These are phyloP conservation scores for Melampsora americana DNA, from an alignment of 1,284 basidiomycete genomes.

Conservation along the genomic window DNA sequence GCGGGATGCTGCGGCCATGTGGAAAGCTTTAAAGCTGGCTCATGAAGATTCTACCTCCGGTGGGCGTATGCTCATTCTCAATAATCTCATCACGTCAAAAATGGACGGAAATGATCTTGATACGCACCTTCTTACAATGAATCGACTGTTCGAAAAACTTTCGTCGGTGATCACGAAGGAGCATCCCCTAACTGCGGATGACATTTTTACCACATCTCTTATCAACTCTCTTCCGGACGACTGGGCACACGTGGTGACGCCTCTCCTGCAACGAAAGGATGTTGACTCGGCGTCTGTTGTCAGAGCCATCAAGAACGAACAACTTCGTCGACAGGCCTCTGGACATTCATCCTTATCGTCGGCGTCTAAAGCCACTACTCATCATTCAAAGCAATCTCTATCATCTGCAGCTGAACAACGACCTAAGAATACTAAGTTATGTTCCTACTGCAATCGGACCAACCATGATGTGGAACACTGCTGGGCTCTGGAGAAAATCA, in stretches of 20 bases:
- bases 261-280: not conserved
- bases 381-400: no score
- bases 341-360: no score
- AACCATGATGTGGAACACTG: no score
- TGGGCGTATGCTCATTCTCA: not conserved
- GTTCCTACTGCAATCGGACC: no score
- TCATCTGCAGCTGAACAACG: no score
- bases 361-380: no score
- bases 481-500: no score
- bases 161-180: not conserved
- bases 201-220: no score
- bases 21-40: not conserved
- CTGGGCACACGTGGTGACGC: no score
- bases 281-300: not conserved
- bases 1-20: no score
- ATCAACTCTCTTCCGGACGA: no score
- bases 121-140: not conserved
- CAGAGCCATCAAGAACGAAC: not conserved
- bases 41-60: not conserved
- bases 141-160: not conserved
- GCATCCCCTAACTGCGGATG: not conserved
- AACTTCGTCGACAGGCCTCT: not conserved
- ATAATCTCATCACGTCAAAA: not conserved
- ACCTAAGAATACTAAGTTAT: no score
- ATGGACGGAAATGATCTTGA: not conserved